Evolutionary conservation across 2,329 filamentous ascomycete species (phyloP), one percentile per base, ranked within the genome.

Genomic region (Chaetomiaceae sp.): DNA sequence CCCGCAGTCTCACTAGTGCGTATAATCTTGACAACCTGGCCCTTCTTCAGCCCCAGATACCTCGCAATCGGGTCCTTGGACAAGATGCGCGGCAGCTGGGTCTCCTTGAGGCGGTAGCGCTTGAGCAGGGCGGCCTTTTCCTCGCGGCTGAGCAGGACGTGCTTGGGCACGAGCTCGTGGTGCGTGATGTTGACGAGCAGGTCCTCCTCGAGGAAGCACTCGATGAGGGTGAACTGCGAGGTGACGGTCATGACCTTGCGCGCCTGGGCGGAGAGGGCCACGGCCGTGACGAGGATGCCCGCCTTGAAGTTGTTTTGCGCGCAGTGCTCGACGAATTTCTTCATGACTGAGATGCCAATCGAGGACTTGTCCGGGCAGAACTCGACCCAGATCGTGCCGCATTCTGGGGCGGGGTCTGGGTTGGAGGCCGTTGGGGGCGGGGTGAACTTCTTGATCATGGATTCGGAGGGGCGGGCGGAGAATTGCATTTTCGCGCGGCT

Each of bases 11-110:
- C 93, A 65, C 86, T 91, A 69, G 86, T 91, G 59, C 93, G 79
- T 63, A 99, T 96, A 63, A 99, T 99, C 81, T 99, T 99, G 64
- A 99, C 93, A 3, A 99, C 91, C 71, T 96, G 88, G 3, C 91
- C 90, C 66, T 91, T 81, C 74, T 87, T 86, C 66, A 99, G 74
- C 12, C 93, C 93, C 49, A 96, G 74, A 69, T 97, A 99, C 63
- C 87, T 85, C 21, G 93, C 89, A 46, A 99, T 90, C 3, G 93
- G 93, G 68, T 99, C 93, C 60, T 87, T 88, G 59, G 87, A 81
- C 69, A 96, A 82, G 62, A 99, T 96, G 50, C 93, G 81, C 4
- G 93, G 93, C 65, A 99, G 76, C 74, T 99, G 93, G 9, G 89
- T 96, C 78, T 99, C 93, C 82, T 96, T 97, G 69, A 99, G 73